Evolutionary conservation across 495 filamentous ascomycete species (phyloP), one percentile per base, ranked within the genome.

Genomic region (Trichocladium uniseriatum): DNA sequence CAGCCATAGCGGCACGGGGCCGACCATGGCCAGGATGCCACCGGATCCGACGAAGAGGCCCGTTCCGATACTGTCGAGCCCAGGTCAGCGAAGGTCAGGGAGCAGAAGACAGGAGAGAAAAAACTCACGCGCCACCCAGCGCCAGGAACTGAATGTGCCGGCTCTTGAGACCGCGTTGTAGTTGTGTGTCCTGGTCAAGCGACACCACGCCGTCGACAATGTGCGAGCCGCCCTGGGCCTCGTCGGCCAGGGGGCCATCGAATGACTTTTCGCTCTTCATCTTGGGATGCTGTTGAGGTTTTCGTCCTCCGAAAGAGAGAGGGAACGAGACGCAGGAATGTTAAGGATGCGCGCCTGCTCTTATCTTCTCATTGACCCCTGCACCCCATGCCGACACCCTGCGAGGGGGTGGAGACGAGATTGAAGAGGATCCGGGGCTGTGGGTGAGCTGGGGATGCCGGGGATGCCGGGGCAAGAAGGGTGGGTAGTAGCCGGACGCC

Each of bases 101-200:
- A 15, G 27, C 6, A 13, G 2, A 22, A 18, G 24, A 27, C 20
- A 20, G 14, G 11, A 1, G 21, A 20, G 15, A 9, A 11, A 24
- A 3, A 10, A 63, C 66, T 58, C 50, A 70, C 65, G 69, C 70
- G 43, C 80, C 80, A 19, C 82, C 82, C 36, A 86, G 78, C 9
- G 82, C 83, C 57, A 87, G 78, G 66, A 87, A 85, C 60, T 86
- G 82, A 38, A 86, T 69, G 48, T 86, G 82, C 34, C 82, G 69
- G 48, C 77, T 79, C 64, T 82, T 83, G 40, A 87, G 63, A 38
- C 79, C 79, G 29, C 83, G 75, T 59, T 82, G 51, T 6, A 75
- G 65, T 48, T 75, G 70, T 0, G 48, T 38, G 3, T 56, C 52
- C 14, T 16, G 18, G 37, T 62, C 57, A 13, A 65, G 53, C 0